Evolutionary conservation across 257 asterid genomes (phyloP), one percentile per base, ranked within the genome.

Genomic region (Solanum etuberosum): DNA sequence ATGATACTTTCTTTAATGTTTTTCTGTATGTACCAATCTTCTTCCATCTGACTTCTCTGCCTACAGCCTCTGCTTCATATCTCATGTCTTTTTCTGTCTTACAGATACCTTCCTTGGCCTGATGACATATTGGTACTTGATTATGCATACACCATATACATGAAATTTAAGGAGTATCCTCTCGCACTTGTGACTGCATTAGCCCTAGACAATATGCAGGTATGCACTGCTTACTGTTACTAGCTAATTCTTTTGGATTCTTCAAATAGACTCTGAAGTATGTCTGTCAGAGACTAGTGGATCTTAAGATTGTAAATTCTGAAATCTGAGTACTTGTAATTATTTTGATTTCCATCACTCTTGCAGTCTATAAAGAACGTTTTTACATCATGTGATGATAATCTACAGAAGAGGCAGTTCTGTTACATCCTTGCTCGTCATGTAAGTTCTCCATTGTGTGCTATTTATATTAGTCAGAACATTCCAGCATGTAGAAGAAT

Each of bases 361-460:
- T 27, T 84, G 87, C 95, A 94, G 98, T 91, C 91, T 90, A 95
- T 95, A 34, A 95, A 93, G 90, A 93, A 91, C 87, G 91, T 95
- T 85, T 97, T 94, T 88, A 86, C 90, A 12, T 74, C 91, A 40
- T 95, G 99, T 87, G 74, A 46, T 34, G 98, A 97, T 83, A 90
- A 87, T 82, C 90, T 90, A 84, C 91, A 61, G 86, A 93, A 94
- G 92, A 92, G 87, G 93, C 98, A 97, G 87, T 95, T 95, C 86
- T 93, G 98, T 87, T 97, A 92, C 90, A 94, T 95, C 86, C 93
- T 97, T 86, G 99, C 96, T 84, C 99, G 98, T 68, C 98, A 97
- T 88, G 99, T 96, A 92, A 91, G 99, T 89, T 51, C 83, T 84
- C 42, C 74, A 40, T 46, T 63, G 27, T 43, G 38, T 65, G 59